Percentiles rank a stretch among this genome's conserved stretches.
Evolutionary conservation across 2,329 filamentous ascomycete species (phyloP).

Genomic region (Calonectria pseudoreteaudii): DNA sequence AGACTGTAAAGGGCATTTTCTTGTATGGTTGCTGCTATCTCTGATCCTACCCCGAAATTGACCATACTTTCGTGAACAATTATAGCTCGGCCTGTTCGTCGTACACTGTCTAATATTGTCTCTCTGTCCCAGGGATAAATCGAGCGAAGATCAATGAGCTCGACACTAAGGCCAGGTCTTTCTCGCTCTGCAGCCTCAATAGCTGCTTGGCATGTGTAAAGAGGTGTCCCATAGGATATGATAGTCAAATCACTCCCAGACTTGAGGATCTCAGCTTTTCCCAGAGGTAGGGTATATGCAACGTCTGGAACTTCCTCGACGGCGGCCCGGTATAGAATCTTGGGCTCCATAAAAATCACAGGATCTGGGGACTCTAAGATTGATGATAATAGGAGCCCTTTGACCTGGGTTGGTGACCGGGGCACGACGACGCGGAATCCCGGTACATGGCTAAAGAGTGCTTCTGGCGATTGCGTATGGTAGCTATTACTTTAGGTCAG

Average conservation of each 20-base stretch:
- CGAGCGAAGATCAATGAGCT: slow-evolving; percentile 87
- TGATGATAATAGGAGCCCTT: slow-evolving; percentile 81
- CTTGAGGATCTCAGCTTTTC: slow-evolving; percentile 85
- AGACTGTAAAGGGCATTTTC: slow-evolving; percentile 82
- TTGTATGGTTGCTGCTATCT: slow-evolving; percentile 88
- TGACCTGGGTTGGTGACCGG: slow-evolving; percentile 85
- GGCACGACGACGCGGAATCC: slow-evolving; percentile 89
- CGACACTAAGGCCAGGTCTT: slow-evolving; percentile 75
- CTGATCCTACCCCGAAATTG: slow-evolving; percentile 87
- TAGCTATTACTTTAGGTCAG: slow-evolving; percentile 54
- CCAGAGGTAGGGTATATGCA: slow-evolving; percentile 83
- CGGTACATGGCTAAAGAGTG: slow-evolving; percentile 88
- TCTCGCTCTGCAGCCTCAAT: slow-evolving; percentile 81
- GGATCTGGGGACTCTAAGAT: slow-evolving; percentile 82
- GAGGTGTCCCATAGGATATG: slow-evolving; percentile 88
- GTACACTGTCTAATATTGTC: slow-evolving; percentile 81
- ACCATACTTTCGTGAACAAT: slow-evolving; percentile 93
- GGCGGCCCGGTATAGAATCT: slow-evolving; percentile 90
- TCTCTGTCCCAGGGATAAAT: slow-evolving; percentile 91
- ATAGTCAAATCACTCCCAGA: slow-evolving; percentile 82
- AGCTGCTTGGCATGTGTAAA: slow-evolving; percentile 84
- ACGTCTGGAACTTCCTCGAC: slow-evolving; percentile 88
- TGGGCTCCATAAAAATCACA: slow-evolving; percentile 91
- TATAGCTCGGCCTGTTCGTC: slow-evolving; percentile 85
- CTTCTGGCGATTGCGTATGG: slow-evolving; percentile 89